Conservation (phyloP, 1,284 basidiomycete species). For the Leucoagaricus sp. region DNA sequence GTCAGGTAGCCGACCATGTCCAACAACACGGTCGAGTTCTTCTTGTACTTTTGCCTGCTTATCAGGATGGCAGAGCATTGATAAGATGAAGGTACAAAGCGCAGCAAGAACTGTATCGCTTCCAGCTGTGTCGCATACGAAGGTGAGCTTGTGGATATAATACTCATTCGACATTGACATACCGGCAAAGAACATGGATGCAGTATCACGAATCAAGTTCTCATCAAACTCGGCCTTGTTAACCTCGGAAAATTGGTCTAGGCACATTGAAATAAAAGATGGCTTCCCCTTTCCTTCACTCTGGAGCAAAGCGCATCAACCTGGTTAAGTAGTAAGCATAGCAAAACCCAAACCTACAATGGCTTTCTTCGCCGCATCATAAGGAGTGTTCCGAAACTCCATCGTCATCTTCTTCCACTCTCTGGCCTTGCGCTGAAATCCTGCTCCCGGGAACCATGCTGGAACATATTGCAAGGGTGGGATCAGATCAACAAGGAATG, state of each 20-base stretch:
- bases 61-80: conserved; percentile 38
- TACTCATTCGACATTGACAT: neutral
- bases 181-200: conserved; percentile 14
- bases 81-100: conserved; percentile 32
- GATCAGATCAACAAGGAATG: conserved; percentile 21
- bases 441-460: conserved; percentile 25
- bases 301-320: neutral
- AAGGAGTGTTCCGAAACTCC: conserved; percentile 11
- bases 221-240: conserved; percentile 4
- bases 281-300: neutral
- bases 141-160: too few species aligned
- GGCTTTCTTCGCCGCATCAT: neutral
- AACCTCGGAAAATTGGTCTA: conserved; percentile 1
- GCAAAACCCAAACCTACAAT: conserved; percentile 1
- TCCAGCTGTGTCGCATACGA: conserved; percentile 16
- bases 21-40: conserved; percentile 13
- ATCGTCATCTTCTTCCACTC: conserved; percentile 5
- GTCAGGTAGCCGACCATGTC: neutral
- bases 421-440: conserved; percentile 18
- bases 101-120: conserved; percentile 34
- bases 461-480: conserved; percentile 24
- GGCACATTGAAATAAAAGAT: conserved; percentile 5
- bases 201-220: conserved; percentile 12
- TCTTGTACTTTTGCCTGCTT: conserved; percentile 10
- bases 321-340: neutral